phyloP scores from a whole-genome alignment of 2,329 filamentous ascomycete genomes.

The Fusarium sarcochroum region DNA sequence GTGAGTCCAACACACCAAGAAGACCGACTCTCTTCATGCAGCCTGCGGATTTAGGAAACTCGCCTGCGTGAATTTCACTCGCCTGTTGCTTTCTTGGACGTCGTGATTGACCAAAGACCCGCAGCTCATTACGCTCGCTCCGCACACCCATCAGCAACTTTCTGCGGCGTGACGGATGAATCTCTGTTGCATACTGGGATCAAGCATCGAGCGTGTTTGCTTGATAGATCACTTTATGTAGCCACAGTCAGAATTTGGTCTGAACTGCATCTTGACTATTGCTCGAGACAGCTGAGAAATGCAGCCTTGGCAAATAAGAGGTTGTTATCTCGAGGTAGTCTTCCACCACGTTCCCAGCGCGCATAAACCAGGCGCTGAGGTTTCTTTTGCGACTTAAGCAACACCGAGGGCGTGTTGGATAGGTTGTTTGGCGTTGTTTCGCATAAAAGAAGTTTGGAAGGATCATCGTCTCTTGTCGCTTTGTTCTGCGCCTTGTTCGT shows the following conservation, averaged over 20 bases:
- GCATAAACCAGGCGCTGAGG: not conserved
- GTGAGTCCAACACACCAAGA: constrained; percentile 30
- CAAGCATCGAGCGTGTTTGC: constrained; percentile 29
- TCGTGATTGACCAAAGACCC: constrained; percentile 19
- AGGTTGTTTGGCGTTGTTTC: constrained; percentile 1
- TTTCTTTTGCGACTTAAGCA: not conserved
- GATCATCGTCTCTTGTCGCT: constrained; percentile 10
- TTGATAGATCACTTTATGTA: constrained; percentile 24
- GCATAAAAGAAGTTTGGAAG: not conserved
- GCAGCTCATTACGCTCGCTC: constrained; percentile 12
- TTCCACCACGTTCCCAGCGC: not conserved
- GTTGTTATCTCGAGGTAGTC: constrained; percentile 8
- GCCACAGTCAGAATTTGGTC: constrained; percentile 14
- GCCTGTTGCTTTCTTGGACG: constrained; percentile 18
- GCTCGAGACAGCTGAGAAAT: constrained; percentile 17
- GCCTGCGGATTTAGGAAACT: constrained; percentile 26
- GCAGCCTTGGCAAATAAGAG: constrained; percentile 10
- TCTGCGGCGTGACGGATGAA: constrained; percentile 2
- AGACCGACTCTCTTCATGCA: constrained; percentile 25
- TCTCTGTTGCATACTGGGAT: constrained; percentile 29
- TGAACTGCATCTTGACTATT: constrained; percentile 1
- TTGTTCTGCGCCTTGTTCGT: constrained; percentile 7
- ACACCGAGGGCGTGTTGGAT: not conserved
- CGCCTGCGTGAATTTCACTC: constrained; percentile 14
- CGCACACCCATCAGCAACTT: constrained; percentile 13